These are phyloP conservation scores for Colletotrichum somersetense DNA, from an alignment of 2,329 filamentous ascomycete species.

Conservation along the genomic window DNA sequence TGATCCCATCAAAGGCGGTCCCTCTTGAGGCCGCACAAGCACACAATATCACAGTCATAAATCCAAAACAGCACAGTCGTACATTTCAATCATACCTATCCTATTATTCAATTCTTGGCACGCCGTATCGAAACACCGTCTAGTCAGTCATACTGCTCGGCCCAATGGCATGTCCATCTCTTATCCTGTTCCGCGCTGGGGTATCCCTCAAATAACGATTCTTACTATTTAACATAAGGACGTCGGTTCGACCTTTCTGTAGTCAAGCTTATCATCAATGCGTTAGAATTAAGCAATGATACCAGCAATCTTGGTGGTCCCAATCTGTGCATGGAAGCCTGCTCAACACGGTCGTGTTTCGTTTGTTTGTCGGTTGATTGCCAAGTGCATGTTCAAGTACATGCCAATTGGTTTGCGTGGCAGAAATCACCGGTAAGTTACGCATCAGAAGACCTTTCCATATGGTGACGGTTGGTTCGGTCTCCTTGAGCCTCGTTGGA, in stretches of 20 bases:
- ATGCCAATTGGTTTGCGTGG: not conserved
- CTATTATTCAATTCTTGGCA: not conserved
- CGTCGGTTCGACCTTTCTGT: too few species aligned
- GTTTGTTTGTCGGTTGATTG: not conserved
- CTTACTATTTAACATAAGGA: not conserved
- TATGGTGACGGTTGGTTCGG: not conserved
- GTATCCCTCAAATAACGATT: not conserved
- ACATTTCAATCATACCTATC: too few species aligned
- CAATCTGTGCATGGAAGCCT: not conserved
- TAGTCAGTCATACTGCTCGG: not conserved
- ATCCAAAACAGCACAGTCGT: too few species aligned
- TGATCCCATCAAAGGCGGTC: too few species aligned
- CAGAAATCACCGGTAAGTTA: not conserved
- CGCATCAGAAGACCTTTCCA: not conserved
- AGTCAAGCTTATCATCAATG: not conserved
- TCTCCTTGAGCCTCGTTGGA: not conserved
- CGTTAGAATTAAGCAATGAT: not conserved
- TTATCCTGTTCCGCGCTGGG: too few species aligned
- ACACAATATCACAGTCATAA: not conserved
- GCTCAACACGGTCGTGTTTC: not conserved
- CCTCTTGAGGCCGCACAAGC: too few species aligned
- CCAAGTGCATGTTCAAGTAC: not conserved
- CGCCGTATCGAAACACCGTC: not conserved
- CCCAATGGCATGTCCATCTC: too few species aligned
- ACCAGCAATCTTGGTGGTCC: not conserved